Base-by-base conservation (phyloP, 2,329 filamentous ascomycete genomes). In the Aureobasidium sp. region DNA sequence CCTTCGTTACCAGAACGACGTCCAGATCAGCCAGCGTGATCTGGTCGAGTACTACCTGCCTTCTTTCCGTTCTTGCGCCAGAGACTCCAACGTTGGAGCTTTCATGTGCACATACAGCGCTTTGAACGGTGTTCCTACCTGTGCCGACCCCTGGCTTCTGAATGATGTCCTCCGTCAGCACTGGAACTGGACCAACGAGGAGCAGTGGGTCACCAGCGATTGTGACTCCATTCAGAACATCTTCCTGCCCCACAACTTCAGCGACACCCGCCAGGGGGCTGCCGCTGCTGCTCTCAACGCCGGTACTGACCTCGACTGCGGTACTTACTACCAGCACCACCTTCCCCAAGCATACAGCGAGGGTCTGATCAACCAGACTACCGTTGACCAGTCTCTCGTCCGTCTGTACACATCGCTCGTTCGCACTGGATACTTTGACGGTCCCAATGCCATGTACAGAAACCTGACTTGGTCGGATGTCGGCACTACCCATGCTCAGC, bases 1-100 rank as follows among this genome's bases (percentile, higher is more conserved):
- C 55, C 66, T 65, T 27, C 63, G 70, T 15, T 76, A 79, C 68
- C 76, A 78, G 17, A 85, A 83, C 62, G 76, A 86, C 67, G 78
- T 84, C 6, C 73, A 78, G 13, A 80, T 86, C 61, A 75, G 77
- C 10, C 73, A 77, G 51, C 85, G 88, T 65, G 86, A 89, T 62
- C 72, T 89, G 4, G 77, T 80, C 0, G 85, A 88, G 65, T 89
- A 88, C 71, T 88, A 86, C 67, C 76, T 86, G 42, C 84, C 82
- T 1, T 79, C 84, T 0, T 89, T 89, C 73, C 76, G 85, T 66
- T 78, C 67, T 31, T 77, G 75, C 57, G 75, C 74, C 1, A 64
- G 75, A 60, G 75, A 77, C 61, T 72, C 74, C 0, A 74, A 76
- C 40, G 75, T 77, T 21, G 75, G 74, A 5, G 78, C 69, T 19